Percentiles rank a stretch among this genome's conserved stretches.
These are phyloP conservation scores for Colletotrichum cereale DNA, from an alignment of 2,329 filamentous ascomycete species.

Conservation along the genomic window DNA sequence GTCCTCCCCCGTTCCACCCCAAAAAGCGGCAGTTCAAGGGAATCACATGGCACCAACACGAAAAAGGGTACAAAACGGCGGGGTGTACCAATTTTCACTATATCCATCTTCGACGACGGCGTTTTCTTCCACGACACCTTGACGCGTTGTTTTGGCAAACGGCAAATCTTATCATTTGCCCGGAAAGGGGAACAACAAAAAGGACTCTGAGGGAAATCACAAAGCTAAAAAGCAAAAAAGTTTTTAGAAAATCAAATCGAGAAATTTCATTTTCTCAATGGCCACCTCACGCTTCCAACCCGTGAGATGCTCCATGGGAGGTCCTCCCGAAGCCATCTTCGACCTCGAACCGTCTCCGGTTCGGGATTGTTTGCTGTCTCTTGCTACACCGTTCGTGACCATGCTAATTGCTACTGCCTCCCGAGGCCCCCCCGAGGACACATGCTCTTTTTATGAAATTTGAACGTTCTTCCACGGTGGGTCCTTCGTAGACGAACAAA, in stretches of 20 bases:
- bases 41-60: conserved; percentile 2
- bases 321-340: conserved; percentile 72
- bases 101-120: conserved; percentile 28
- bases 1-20: neutral
- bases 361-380: conserved; percentile 16
- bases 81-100: conserved; percentile 14
- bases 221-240: conserved; percentile 46
- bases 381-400: conserved; percentile 26
- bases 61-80: conserved; percentile 12
- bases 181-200: conserved; percentile 41
- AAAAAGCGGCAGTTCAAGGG: conserved; percentile 38
- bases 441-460: conserved; percentile 2
- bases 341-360: conserved; percentile 19
- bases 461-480: conserved; percentile 42
- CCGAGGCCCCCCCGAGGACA: neutral
- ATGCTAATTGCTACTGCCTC: conserved; percentile 20
- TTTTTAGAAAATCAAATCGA: conserved; percentile 47
- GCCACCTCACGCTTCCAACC: conserved; percentile 74
- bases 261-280: conserved; percentile 71
- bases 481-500: conserved; percentile 6
- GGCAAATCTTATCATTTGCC: conserved; percentile 16
- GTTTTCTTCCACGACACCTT: conserved; percentile 24
- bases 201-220: conserved; percentile 27
- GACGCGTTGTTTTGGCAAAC: conserved; percentile 31
- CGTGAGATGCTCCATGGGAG: conserved; percentile 84